A percentile compares a stretch with the other conserved stretches of the same genome.
These are phyloP conservation scores for Zanthoxylum bungeanum DNA, from an alignment of 345 rosid genomes.

Conservation along the genomic window DNA sequence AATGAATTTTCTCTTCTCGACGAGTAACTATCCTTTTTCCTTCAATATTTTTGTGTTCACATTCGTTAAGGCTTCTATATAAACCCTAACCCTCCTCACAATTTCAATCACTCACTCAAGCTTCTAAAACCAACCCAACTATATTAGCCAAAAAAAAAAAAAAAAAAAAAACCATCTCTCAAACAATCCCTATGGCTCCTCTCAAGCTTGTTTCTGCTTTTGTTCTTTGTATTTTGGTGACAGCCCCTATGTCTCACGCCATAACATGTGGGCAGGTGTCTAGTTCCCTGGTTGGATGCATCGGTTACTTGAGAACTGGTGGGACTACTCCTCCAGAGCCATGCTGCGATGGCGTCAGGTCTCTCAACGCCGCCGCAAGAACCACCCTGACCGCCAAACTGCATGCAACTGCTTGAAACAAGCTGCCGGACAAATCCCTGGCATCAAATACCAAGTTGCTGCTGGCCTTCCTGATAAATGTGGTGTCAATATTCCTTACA, in stretches of 20 bases:
- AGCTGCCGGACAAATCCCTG: constrained; percentile 15
- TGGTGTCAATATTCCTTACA: constrained; percentile 46
- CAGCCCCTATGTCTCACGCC: constrained; percentile 20
- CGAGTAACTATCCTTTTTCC: neutral
- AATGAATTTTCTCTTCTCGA: too few species aligned
- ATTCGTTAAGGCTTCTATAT: neutral
- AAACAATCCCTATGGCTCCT: neutral
- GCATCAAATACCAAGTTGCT: constrained; percentile 23
- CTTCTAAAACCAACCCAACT: constrained; percentile 13
- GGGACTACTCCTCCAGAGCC: neutral
- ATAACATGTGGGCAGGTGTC: constrained; percentile 38
- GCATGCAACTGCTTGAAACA: constrained; percentile 45
- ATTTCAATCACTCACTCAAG: constrained; percentile 12
- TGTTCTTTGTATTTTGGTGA: constrained; percentile 20
- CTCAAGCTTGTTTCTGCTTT: too few species aligned
- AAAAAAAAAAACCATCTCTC: neutral
- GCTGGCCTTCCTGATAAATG: constrained; percentile 43
- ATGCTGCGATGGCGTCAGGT: constrained; percentile 46
- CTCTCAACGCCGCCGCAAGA: constrained; percentile 31
- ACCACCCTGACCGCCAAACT: constrained; percentile 43
- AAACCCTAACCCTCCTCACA: constrained; percentile 1
- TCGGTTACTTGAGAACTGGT: constrained; percentile 16
- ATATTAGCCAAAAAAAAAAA: too few species aligned
- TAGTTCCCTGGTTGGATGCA: constrained; percentile 29
- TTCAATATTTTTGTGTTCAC: neutral